A percentile compares a stretch with the other conserved stretches of the same genome.
These are phyloP conservation scores for Fragaria vesca DNA, from an alignment of 306 rosid species.

Conservation along the genomic window DNA sequence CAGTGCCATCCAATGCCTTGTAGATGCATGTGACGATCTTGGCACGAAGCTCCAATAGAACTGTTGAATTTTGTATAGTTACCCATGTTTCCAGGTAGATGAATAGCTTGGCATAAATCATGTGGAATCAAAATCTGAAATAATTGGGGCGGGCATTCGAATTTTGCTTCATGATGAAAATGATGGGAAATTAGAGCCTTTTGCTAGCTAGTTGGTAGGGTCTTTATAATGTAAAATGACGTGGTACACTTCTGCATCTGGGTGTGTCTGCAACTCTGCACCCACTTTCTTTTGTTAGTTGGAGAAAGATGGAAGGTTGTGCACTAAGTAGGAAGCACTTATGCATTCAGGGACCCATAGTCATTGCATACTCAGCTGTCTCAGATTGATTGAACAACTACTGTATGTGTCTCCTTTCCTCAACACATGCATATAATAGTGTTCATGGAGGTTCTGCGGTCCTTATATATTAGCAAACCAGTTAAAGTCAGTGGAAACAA, in stretches of 20 bases:
- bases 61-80: not conserved
- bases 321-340: not conserved
- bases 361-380: slow-evolving; percentile 25
- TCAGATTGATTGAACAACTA: slow-evolving; percentile 45
- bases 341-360: slow-evolving; percentile 30
- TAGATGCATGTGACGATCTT: not conserved
- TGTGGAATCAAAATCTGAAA: slow-evolving; percentile 3
- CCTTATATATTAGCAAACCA: not conserved
- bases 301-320: not conserved
- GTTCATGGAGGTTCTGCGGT: not conserved
- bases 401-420: slow-evolving; percentile 22
- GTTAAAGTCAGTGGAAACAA: not conserved
- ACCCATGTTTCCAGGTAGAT: not conserved
- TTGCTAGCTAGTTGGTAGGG: not conserved
- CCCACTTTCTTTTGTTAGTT: not conserved
- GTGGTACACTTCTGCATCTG: not conserved
- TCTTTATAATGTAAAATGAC: not conserved
- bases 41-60: not conserved
- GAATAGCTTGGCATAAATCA: not conserved
- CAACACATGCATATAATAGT: not conserved
- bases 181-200: not conserved
- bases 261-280: not conserved
- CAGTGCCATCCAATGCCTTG: not conserved
- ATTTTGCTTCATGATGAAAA: not conserved
- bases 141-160: not conserved